Percentiles rank a stretch among this genome's conserved stretches.
These are phyloP conservation scores for Xylaria sp. DNA, from an alignment of 2,329 filamentous ascomycete genomes.

Conservation along the genomic window DNA sequence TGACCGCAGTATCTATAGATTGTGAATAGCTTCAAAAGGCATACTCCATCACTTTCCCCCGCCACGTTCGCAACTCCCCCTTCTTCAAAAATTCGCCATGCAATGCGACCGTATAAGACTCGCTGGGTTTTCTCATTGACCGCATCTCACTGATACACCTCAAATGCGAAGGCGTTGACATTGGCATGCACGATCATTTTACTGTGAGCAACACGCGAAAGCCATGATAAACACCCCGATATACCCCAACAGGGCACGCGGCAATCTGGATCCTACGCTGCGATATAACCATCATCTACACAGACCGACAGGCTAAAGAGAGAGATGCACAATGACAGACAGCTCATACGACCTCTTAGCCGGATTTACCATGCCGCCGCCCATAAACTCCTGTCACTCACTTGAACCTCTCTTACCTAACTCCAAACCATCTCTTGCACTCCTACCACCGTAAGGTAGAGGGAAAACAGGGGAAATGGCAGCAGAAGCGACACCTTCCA, in stretches of 20 bases:
- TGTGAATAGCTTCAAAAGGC: too few species aligned
- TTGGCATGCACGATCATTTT: too few species aligned
- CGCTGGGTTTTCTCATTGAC: too few species aligned
- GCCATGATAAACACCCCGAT: neutral
- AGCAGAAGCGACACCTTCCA: constrained; percentile 5
- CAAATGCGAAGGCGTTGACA: too few species aligned
- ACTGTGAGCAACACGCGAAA: neutral
- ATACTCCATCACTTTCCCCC: too few species aligned
- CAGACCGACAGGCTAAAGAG: constrained; percentile 27
- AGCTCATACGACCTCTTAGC: neutral
- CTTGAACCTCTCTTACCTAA: neutral
- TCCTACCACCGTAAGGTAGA: neutral
- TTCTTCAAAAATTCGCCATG: too few species aligned
- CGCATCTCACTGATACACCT: too few species aligned
- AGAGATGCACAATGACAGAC: neutral
- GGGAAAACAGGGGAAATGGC: constrained; percentile 17
- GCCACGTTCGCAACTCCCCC: too few species aligned
- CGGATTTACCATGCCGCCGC: neutral
- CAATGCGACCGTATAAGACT: too few species aligned
- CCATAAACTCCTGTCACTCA: neutral
- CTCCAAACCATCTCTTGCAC: neutral
- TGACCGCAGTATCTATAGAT: too few species aligned
- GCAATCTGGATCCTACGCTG: constrained; percentile 7
- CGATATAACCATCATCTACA: constrained; percentile 1
- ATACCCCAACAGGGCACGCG: constrained; percentile 4